Evolutionary conservation across 345 rosid species (phyloP).

Genomic region (Eucalyptus guilfoylei): DNA sequence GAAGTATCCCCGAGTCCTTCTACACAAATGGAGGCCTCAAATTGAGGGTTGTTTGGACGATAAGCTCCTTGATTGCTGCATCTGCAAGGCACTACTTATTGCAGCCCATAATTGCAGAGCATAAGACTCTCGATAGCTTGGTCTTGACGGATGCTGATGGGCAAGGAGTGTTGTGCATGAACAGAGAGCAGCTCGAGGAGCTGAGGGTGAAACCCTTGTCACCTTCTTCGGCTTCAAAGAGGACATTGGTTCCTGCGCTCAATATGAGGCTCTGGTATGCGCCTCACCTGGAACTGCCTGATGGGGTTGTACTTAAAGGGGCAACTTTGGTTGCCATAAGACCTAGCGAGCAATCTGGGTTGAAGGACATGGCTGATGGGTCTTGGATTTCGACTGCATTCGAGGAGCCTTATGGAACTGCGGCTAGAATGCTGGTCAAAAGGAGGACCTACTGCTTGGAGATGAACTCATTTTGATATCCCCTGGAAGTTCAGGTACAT

Average conservation of each 20-base stretch:
- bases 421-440: conserved; percentile 84
- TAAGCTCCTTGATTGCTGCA: conserved; percentile 86
- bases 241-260: conserved; percentile 85
- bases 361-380: conserved; percentile 56
- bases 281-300: conserved; percentile 63
- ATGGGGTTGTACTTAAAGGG: conserved; percentile 74
- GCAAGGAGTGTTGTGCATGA: conserved; percentile 93
- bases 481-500: conserved; percentile 1
- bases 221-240: conserved; percentile 84
- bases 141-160: conserved; percentile 83
- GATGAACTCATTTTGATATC: conserved; percentile 89
- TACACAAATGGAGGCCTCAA: conserved; percentile 93
- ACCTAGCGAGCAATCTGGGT: conserved; percentile 56
- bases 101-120: conserved; percentile 83
- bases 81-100: conserved; percentile 88
- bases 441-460: conserved; percentile 92
- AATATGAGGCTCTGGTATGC: conserved; percentile 97
- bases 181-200: conserved; percentile 83
- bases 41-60: conserved; percentile 91
- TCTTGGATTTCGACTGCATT: conserved; percentile 79
- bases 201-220: conserved; percentile 82
- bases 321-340: conserved; percentile 89
- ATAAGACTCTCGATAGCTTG: conserved; percentile 71
- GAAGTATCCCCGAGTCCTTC: conserved; percentile 87
- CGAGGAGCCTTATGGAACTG: conserved; percentile 82